Conservation (phyloP, 768 basidiomycete genomes). For the Strobilomyces echinocephalus region DNA sequence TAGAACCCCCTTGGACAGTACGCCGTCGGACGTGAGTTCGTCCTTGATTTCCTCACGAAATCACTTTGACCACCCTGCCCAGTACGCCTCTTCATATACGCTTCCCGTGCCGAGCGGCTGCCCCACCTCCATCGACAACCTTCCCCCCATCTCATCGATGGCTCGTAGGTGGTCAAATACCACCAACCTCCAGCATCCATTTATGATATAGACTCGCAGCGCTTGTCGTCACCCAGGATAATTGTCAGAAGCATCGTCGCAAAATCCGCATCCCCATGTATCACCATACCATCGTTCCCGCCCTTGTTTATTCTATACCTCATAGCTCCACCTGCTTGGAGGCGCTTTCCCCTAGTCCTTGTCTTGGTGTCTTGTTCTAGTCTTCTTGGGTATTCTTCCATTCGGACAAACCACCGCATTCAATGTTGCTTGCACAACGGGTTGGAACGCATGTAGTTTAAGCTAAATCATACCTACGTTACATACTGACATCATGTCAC, state of each 20-base stretch:
- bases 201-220: slow-evolving; percentile 30
- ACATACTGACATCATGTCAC: slow-evolving; percentile 18
- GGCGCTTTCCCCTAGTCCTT: background rate
- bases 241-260: slow-evolving; percentile 8
- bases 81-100: slow-evolving; percentile 25
- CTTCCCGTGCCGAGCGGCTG: slow-evolving; percentile 26
- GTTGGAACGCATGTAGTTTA: slow-evolving; percentile 35
- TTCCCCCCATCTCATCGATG: slow-evolving; percentile 33
- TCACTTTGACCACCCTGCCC: slow-evolving; percentile 2
- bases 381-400: slow-evolving; percentile 25
- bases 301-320: slow-evolving; percentile 10
- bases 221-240: background rate
- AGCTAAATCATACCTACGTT: slow-evolving; percentile 23
- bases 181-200: slow-evolving; percentile 30
- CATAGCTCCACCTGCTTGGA: background rate
- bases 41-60: background rate
- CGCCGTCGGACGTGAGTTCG: slow-evolving; percentile 25
- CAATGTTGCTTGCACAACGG: slow-evolving; percentile 21
- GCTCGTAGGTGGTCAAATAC: slow-evolving; percentile 36
- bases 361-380: slow-evolving; percentile 28
- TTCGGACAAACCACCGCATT: slow-evolving; percentile 23
- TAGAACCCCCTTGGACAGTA: slow-evolving; percentile 20
- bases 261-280: slow-evolving; percentile 15
- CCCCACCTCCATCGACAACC: slow-evolving; percentile 29
- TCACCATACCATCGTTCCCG: background rate